Percentiles rank a stretch among this genome's conserved stretches.
Evolutionary conservation across 2,329 filamentous ascomycete genomes (phyloP).

Genomic region (Aspergillus melleus): DNA sequence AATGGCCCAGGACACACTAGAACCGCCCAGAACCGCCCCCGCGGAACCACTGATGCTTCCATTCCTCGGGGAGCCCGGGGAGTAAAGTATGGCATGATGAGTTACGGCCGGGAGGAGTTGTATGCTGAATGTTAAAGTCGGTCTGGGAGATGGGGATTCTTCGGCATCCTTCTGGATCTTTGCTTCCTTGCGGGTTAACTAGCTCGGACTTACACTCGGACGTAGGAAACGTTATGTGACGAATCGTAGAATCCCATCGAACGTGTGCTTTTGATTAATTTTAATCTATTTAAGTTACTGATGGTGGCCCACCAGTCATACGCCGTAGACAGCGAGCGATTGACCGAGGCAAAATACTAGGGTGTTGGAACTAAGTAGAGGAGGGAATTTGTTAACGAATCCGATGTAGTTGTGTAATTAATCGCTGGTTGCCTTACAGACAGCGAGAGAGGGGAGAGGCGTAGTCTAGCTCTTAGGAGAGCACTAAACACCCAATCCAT

Average conservation of each 20-base stretch:
- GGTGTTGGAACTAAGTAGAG: too few species aligned
- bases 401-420: background rate
- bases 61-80: background rate
- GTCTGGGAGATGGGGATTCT: background rate
- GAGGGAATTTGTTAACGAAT: too few species aligned
- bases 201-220: too few species aligned
- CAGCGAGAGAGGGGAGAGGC: too few species aligned
- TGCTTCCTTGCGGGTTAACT: too few species aligned
- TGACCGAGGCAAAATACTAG: background rate
- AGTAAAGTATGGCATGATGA: conserved; percentile 1
- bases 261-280: background rate
- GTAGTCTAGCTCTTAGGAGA: background rate
- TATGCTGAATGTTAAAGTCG: background rate
- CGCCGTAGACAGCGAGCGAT: too few species aligned
- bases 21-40: conserved; percentile 14
- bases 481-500: background rate
- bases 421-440: background rate
- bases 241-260: background rate
- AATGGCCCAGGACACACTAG: conserved; percentile 3
- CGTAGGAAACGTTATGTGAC: too few species aligned
- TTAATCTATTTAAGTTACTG: background rate
- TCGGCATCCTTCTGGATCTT: background rate
- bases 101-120: background rate
- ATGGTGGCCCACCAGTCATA: background rate
- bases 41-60: conserved; percentile 2